phyloP scores from a whole-genome alignment of 106 monocot species.

The Dendrobium officinale region DNA sequence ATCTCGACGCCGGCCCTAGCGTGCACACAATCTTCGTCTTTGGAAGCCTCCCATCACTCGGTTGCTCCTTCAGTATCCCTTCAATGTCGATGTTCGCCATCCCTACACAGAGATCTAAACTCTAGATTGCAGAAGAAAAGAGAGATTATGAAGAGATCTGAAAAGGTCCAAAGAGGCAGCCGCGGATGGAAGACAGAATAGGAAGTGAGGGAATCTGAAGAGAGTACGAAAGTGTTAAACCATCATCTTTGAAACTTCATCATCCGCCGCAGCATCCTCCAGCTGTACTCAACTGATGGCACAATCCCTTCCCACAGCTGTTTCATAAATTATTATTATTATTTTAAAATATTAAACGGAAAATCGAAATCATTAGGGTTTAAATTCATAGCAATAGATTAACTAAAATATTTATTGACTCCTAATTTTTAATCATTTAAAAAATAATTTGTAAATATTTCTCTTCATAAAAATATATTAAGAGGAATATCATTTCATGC shows the following conservation, averaged over 20 bases:
- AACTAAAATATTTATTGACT: no score
- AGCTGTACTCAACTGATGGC: no score
- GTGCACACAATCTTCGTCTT: conserved; percentile 78
- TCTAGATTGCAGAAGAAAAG: not conserved
- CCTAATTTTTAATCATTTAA: no score
- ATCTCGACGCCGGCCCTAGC: conserved; percentile 61
- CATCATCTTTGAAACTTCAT: not conserved
- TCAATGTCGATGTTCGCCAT: conserved; percentile 63
- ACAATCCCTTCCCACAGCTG: no score
- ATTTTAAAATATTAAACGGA: no score
- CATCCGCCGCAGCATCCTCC: no score
- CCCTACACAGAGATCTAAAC: not conserved
- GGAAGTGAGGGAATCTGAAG: not conserved
- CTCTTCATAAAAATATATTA: no score
- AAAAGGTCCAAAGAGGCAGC: not conserved
- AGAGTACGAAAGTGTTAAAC: not conserved
- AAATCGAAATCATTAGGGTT: no score
- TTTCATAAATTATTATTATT: no score
- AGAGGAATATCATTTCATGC: no score
- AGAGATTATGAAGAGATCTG: not conserved
- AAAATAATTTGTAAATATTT: no score
- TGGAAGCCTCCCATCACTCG: conserved; percentile 40
- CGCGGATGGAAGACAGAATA: not conserved
- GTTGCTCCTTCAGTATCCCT: conserved; percentile 43
- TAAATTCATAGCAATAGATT: no score